Percentiles rank a stretch among this genome's conserved stretches.
These are phyloP conservation scores for Lichtheimia corymbifera DNA, from an alignment of 371 early-diverging fungal genomes.

Conservation along the genomic window DNA sequence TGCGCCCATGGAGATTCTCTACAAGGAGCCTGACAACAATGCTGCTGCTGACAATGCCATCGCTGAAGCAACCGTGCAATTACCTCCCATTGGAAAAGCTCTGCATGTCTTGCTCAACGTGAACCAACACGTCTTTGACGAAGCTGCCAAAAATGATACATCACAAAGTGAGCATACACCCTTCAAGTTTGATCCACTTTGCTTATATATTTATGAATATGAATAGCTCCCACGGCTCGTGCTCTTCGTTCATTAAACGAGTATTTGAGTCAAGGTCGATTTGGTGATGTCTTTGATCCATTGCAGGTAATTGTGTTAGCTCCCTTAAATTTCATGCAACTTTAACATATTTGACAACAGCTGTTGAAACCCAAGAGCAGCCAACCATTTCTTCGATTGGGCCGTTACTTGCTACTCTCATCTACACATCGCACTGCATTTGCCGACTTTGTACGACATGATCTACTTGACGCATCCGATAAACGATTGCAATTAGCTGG, in stretches of 20 bases:
- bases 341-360: background rate
- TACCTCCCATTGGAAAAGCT: constrained; percentile 7
- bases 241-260: constrained; percentile 1
- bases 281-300: constrained; percentile 8
- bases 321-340: too few species aligned
- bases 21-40: too few species aligned
- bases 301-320: background rate
- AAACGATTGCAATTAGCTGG: constrained; percentile 9
- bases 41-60: too few species aligned
- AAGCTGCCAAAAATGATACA: background rate
- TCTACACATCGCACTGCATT: constrained; percentile 1
- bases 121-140: constrained; percentile 1
- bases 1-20: too few species aligned
- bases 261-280: background rate
- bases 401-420: background rate
- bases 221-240: constrained; percentile 6
- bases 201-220: background rate
- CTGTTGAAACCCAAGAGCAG: constrained; percentile 6
- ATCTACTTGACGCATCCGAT: constrained; percentile 1
- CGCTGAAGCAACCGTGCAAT: constrained; percentile 2
- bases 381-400: constrained; percentile 7
- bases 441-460: background rate
- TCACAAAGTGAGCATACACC: background rate
- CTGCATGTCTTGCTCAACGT: constrained; percentile 8
- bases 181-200: background rate